Evolutionary conservation across 139 green algal genomes (phyloP).

Genomic region (Spirogloea muscicola): DNA sequence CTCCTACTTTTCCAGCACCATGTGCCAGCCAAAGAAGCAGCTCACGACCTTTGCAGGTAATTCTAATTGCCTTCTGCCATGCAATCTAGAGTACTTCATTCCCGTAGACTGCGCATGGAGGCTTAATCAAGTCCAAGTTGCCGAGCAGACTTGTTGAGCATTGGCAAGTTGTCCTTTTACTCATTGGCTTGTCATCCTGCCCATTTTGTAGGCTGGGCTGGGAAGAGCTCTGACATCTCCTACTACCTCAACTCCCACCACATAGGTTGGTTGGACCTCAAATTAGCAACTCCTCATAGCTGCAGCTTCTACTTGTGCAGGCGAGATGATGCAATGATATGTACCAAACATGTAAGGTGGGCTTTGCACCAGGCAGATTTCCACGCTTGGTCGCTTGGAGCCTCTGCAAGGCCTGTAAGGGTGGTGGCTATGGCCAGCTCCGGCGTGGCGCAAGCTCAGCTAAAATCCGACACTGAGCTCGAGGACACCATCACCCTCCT

Average conservation of each 20-base stretch:
- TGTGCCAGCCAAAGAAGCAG: conserved; percentile 67
- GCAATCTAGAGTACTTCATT: too few species aligned
- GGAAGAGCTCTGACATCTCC: conserved; percentile 63
- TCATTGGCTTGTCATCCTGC: conserved; percentile 48
- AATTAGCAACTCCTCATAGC: too few species aligned
- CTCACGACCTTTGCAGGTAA: conserved; percentile 42
- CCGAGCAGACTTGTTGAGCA: too few species aligned
- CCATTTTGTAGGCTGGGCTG: conserved; percentile 48
- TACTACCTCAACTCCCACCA: conserved; percentile 74
- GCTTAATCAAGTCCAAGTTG: too few species aligned
- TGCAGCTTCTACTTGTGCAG: too few species aligned
- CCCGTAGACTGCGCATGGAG: too few species aligned
- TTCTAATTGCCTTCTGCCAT: too few species aligned
- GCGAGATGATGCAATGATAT: too few species aligned
- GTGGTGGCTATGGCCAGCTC: conserved; percentile 55
- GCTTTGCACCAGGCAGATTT: conserved; percentile 40
- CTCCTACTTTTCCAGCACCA: conserved; percentile 65
- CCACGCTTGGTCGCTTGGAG: conserved; percentile 21
- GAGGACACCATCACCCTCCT: conserved; percentile 70
- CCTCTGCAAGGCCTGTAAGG: conserved; percentile 40
- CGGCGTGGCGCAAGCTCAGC: conserved; percentile 52
- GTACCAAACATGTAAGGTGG: too few species aligned
- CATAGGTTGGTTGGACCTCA: conserved; percentile 47
- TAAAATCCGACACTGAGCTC: conserved; percentile 31
- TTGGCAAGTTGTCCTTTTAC: neutral